phyloP scores from a whole-genome alignment of 192 early-diverging fungal genomes.

The Coemansia biformis region DNA sequence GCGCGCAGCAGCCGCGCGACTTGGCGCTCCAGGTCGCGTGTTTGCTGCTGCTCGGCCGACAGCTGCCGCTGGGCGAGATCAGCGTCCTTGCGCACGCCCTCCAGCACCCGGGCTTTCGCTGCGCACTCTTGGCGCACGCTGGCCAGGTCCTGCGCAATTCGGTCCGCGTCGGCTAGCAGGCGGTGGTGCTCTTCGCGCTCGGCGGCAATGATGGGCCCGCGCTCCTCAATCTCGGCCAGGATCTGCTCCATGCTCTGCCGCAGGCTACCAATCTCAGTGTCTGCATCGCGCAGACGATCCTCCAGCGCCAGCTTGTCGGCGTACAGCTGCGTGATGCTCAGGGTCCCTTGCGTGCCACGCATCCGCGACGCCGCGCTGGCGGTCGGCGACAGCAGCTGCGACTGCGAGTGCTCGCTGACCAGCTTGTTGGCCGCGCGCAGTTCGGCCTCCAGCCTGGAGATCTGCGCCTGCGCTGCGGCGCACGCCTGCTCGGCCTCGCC shows the following conservation, averaged over 20 bases:
- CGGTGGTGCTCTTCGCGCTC: conserved; percentile 55
- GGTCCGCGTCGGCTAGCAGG: conserved; percentile 50
- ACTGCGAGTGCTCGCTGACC: conserved; percentile 13
- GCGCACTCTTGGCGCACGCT: conserved; percentile 33
- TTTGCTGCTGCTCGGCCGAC: conserved; percentile 50
- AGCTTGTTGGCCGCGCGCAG: conserved; percentile 33
- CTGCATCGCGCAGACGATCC: conserved; percentile 44
- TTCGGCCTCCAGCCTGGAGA: conserved; percentile 11
- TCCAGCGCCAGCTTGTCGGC: conserved; percentile 56
- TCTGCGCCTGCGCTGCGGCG: not conserved
- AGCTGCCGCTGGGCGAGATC: conserved; percentile 48
- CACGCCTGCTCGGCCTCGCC: conserved; percentile 41
- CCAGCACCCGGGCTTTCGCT: conserved; percentile 18
- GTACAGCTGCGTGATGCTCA: conserved; percentile 62
- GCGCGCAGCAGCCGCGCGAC: conserved; percentile 53
- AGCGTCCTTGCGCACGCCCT: conserved; percentile 33
- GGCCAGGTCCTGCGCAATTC: conserved; percentile 50
- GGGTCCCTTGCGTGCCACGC: conserved; percentile 42
- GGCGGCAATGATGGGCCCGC: conserved; percentile 56
- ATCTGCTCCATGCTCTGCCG: conserved; percentile 57
- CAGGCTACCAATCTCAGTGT: conserved; percentile 47
- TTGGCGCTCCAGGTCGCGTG: conserved; percentile 53
- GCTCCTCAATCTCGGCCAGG: conserved; percentile 54
- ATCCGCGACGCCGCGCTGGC: conserved; percentile 48
- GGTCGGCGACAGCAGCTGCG: conserved; percentile 53